These are phyloP conservation scores for Scedosporium apiospermum DNA, from an alignment of 2,329 filamentous ascomycete genomes.

Conservation along the genomic window DNA sequence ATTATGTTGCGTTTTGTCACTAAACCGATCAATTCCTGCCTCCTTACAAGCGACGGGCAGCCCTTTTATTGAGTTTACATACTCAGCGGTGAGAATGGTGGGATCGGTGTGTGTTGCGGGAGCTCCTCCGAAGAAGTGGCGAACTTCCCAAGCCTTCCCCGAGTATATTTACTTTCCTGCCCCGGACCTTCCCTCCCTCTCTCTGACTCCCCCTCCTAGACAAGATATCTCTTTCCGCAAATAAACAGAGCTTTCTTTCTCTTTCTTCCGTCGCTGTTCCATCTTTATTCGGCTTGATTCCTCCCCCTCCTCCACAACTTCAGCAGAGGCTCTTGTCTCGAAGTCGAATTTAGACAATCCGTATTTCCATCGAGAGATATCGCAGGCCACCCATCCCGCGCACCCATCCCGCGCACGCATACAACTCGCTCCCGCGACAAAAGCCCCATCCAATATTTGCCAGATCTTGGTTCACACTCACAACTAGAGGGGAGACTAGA, in stretches of 20 bases:
- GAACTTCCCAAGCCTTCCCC: neutral
- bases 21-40: too few relatives aligned
- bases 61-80: too few relatives aligned
- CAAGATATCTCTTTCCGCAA: neutral
- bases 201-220: neutral
- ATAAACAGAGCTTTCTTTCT: neutral
- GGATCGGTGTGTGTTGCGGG: neutral
- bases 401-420: neutral
- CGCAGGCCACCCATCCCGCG: neutral
- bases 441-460: neutral
- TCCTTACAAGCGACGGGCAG: too few relatives aligned
- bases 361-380: too few relatives aligned
- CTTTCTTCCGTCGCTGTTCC: neutral
- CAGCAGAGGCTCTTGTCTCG: neutral
- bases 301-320: neutral
- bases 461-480: neutral
- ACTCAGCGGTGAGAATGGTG: neutral
- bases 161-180: neutral
- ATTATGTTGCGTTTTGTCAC: too few relatives aligned
- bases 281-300: neutral
- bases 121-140: neutral
- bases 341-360: too few relatives aligned
- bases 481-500: neutral
- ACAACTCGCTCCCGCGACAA: neutral
- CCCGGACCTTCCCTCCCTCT: neutral